Evolutionary conservation across 2,329 filamentous ascomycete genomes (phyloP).

Genomic region (Whalleya microplaca): DNA sequence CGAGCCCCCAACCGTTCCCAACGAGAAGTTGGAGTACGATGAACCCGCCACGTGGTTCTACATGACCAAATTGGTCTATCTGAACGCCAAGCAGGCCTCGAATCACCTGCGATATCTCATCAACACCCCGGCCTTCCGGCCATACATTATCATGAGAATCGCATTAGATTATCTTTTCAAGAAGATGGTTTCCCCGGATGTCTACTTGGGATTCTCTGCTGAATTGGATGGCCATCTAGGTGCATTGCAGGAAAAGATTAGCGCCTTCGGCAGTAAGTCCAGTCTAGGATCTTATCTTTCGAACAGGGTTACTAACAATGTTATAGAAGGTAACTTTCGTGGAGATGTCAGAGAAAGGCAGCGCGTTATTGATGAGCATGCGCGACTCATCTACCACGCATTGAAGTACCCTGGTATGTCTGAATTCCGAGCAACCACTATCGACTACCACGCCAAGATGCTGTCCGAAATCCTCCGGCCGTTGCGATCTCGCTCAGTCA

Average conservation of each 20-base stretch:
- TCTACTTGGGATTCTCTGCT: conserved; percentile 35
- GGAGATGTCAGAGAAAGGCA: conserved; percentile 26
- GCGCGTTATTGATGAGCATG: conserved; percentile 36
- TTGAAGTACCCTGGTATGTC: conserved; percentile 7
- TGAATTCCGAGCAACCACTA: conserved; percentile 24
- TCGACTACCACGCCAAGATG: conserved; percentile 29
- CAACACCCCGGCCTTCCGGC: conserved; percentile 20
- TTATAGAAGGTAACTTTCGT: conserved; percentile 8
- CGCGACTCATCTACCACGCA: conserved; percentile 31
- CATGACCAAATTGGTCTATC: conserved; percentile 29
- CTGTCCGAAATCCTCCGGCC: conserved; percentile 33
- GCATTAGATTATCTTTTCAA: conserved; percentile 37
- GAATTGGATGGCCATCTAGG: conserved; percentile 33
- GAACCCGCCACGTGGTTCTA: conserved; percentile 35
- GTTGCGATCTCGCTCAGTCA: conserved; percentile 21
- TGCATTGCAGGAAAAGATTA: conserved; percentile 33
- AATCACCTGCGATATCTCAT: conserved; percentile 33
- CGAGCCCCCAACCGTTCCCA: conserved; percentile 18
- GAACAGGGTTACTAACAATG: conserved; percentile 12
- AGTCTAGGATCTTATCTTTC: neutral
- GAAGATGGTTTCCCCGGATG: conserved; percentile 32
- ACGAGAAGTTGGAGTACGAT: conserved; percentile 16
- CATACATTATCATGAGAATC: conserved; percentile 35
- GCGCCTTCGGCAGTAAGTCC: conserved; percentile 20
- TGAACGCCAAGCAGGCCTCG: conserved; percentile 22